Evolutionary conservation across 2,329 filamentous ascomycete species (phyloP), one percentile per base, ranked within the genome.

Genomic region (Verticillium dahliae): DNA sequence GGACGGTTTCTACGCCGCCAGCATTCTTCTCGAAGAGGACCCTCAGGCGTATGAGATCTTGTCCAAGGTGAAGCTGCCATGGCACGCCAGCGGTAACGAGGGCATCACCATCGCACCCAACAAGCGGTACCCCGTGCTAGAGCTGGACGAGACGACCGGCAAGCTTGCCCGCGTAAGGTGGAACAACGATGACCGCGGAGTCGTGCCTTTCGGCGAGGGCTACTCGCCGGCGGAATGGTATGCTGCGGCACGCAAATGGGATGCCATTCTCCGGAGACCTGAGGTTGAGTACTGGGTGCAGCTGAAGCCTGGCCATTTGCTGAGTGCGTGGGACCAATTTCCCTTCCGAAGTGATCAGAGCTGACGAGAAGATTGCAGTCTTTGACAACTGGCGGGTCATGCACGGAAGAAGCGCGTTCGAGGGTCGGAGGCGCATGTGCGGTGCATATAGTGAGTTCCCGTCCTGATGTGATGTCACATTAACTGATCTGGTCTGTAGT

Each of bases 381-480:
- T 97, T 99, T 73, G 91, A 99, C 72, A 98, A 99, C 71, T 97
- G 94, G 92, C 85, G 95, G 62, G 90, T 97, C 38, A 77, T 98
- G 67, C 95, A 99, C 74, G 95, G 94, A 1, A 82, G 95, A 68
- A 87, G 87, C 59, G 85, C 85, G 0, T 99, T 98, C 70, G 89
- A 87, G 6, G 95, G 95, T 1, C 86, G 90, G 70, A 82, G 95
- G 67, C 87, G 93, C 67, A 90, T 99, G 70, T 97, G 93, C 73
- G 95, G 95, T 63, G 94, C 85, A 10, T 98, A 98, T 70, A 89
- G 91, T 92, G 78, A 81, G 89, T 85, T 7, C 15, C 15, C 13
- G 31, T 50, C 57, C 56, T 39, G 13, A 35, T 54, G 9, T 27
- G 34, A 31, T 35, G 9, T 1, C 57, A n/a, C 22, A 18, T 52